Evolutionary conservation across 768 basidiomycete genomes (phyloP), one percentile per base, ranked within the genome.

Genomic region (Cystobasidium ongulense): DNA sequence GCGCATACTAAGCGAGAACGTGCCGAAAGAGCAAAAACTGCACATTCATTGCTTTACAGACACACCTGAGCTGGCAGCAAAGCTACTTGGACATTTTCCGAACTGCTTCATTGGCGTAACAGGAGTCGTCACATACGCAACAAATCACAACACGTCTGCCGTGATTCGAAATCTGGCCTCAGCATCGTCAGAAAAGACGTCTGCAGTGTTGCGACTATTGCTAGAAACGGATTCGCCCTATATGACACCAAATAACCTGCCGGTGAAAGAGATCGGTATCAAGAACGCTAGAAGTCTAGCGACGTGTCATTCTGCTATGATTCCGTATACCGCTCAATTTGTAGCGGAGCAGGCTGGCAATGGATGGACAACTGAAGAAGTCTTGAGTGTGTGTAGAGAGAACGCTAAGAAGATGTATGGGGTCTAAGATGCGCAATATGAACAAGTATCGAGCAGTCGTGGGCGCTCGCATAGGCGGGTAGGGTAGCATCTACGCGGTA

Each of bases 21-120:
- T 92, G 0, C 91, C 91, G 0, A 84, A 82, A 52, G 86, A 89
- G 50, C 87, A 90, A 79, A 74, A 90, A 88, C 88, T 93, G 33
- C 91, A 93, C 77, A 84, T 94, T 3, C 92, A 93, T 76, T 94
- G 91, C 79, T 93, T 90, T 80, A 92, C 91, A 0, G 91, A 92
- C 79, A 83, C 88, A 0, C 90, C 90, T 0, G 87, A 83, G 23
- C 88, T 92, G 76, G 91, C 88, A 0, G 83, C 83, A 43, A 84
- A 88, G 1, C 83, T 94, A 18, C 83, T 92, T 0, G 86, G 85
- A 18, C 85, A 90, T 76, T 93, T 92, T 80, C 86, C 89, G 0
- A 90, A 92, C 79, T 85, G 91, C 17, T 88, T 85, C 79, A 90
- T 92, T 61, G 91, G 91, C 1, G 86, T 93, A 61, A 92, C 91